phyloP scores from a whole-genome alignment of 106 monocot genomes.

The Dendrobium chrysotoxum region DNA sequence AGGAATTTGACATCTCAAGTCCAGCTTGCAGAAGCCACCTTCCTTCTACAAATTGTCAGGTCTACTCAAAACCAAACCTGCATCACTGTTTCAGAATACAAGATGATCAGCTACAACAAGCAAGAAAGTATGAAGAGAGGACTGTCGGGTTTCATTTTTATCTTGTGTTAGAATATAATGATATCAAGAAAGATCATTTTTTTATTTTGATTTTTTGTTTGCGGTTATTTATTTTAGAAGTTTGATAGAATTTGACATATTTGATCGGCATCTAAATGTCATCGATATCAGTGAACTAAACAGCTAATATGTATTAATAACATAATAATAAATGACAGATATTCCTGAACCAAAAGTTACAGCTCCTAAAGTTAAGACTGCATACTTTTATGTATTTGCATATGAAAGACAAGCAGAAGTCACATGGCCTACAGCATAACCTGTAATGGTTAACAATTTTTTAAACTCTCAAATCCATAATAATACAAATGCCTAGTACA shows the following conservation, averaged over 20 bases:
- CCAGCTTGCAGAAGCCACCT: neutral
- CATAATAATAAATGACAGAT: neutral
- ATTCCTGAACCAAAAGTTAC: too few species aligned
- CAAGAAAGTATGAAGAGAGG: neutral
- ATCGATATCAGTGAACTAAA: neutral
- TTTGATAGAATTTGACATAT: neutral
- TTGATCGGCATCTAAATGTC: neutral
- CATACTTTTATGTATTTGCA: neutral
- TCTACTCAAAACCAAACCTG: neutral
- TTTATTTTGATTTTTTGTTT: neutral
- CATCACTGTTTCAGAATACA: neutral
- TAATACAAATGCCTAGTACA: neutral
- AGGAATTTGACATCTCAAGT: neutral
- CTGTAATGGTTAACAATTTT: neutral
- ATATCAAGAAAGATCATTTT: neutral
- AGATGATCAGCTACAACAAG: neutral
- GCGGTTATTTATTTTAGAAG: too few species aligned
- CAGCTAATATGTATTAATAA: neutral
- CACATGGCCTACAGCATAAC: neutral
- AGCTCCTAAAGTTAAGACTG: neutral
- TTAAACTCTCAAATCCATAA: neutral
- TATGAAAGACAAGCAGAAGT: neutral
- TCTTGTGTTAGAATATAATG: neutral
- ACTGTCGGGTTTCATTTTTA: too few species aligned
- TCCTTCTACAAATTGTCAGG: neutral